These are phyloP conservation scores for Apiotrichum porosum DNA, from an alignment of 1,284 basidiomycete species.

Conservation along the genomic window DNA sequence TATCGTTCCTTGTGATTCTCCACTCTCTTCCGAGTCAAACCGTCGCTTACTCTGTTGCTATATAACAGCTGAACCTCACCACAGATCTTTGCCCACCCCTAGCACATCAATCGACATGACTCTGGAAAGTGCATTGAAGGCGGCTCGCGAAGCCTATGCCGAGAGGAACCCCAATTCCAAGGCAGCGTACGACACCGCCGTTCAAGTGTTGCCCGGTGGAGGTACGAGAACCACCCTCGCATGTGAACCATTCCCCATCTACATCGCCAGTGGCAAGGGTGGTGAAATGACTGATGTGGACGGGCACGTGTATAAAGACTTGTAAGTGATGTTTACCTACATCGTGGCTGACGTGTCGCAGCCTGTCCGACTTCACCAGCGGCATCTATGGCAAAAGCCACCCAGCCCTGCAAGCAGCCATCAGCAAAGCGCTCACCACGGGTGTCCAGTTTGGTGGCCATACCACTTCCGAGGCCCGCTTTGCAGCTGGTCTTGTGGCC, in stretches of 20 bases:
- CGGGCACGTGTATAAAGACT: constrained; percentile 25
- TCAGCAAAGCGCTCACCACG: constrained; percentile 14
- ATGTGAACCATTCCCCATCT: constrained; percentile 25
- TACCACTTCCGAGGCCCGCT: constrained; percentile 16
- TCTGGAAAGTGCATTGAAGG: too few species aligned
- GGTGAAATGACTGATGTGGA: constrained; percentile 19
- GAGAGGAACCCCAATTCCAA: constrained; percentile 13
- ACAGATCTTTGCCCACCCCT: too few species aligned
- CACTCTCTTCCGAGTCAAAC: too few species aligned
- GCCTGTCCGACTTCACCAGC: constrained; percentile 27
- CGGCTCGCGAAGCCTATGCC: constrained; percentile 3
- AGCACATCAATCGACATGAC: too few species aligned
- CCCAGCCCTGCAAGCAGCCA: constrained; percentile 18
- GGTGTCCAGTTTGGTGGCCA: constrained; percentile 29
- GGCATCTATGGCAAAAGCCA: constrained; percentile 31
- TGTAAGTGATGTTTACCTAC: constrained; percentile 14
- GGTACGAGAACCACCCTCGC: constrained; percentile 29
- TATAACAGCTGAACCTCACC: too few species aligned
- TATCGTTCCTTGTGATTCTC: too few species aligned
- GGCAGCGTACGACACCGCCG: constrained; percentile 5
- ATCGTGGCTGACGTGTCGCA: constrained; percentile 1
- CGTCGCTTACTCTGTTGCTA: too few species aligned
- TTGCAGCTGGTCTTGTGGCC: constrained; percentile 17
- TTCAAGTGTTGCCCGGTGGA: constrained; percentile 15
- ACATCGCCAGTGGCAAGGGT: constrained; percentile 16